These are phyloP conservation scores for Lachancea quebecensis DNA, from an alignment of 805 yeast genomes.

Conservation along the genomic window DNA sequence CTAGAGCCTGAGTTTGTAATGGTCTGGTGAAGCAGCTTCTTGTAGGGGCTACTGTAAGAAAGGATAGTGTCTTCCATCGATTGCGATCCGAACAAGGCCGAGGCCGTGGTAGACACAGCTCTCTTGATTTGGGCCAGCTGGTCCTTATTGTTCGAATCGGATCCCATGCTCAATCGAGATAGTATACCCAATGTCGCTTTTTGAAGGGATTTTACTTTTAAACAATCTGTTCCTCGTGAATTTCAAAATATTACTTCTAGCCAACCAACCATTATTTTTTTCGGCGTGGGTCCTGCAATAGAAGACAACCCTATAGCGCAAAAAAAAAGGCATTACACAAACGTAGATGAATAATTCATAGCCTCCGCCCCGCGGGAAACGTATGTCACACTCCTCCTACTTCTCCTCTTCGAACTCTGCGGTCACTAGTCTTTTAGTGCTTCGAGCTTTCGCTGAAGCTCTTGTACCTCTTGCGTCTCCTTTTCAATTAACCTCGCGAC, in stretches of 20 bases:
- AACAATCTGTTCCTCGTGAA: neutral
- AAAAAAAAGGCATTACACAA: no score
- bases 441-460: conserved; percentile 35
- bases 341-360: no score
- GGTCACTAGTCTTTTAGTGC: neutral
- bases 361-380: no score
- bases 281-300: no score
- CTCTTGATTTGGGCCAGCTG: conserved; percentile 36
- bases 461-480: conserved; percentile 42
- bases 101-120: conserved; percentile 50
- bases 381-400: no score
- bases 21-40: conserved; percentile 25
- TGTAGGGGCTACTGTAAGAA: conserved; percentile 28
- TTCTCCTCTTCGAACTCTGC: no score
- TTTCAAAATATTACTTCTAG: neutral
- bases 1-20: conserved; percentile 18
- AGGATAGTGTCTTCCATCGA: conserved; percentile 30
- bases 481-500: conserved; percentile 36
- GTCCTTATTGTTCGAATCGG: conserved; percentile 15
- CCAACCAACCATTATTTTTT: no score
- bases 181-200: neutral
- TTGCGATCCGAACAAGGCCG: conserved; percentile 44
- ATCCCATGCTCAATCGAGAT: conserved; percentile 1
- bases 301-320: no score
- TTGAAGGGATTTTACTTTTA: neutral